Evolutionary conservation across 2,329 filamentous ascomycete genomes (phyloP), one percentile per base, ranked within the genome.

Genomic region (Cytospora schulzeri): DNA sequence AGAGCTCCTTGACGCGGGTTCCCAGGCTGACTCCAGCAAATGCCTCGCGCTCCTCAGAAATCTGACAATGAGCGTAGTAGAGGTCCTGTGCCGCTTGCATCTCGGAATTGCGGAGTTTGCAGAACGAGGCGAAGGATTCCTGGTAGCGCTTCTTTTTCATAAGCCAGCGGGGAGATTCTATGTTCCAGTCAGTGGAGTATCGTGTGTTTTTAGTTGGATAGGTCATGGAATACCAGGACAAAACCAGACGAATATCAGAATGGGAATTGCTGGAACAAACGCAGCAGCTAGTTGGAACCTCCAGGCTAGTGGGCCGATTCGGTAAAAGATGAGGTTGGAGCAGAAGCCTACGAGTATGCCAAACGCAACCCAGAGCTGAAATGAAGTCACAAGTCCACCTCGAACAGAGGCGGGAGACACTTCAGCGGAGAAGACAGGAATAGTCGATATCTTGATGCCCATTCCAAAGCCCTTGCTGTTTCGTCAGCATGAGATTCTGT

Each of bases 91-190:
- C 84, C 1, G 83, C 85, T 71, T 88, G 85, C 54, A 88, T 73
- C 2, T 79, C 78, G 57, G 81, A 78, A 71, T 83, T 81, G 38
- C 86, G 81, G 22, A 88, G 76, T 9, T 77, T 75, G 2, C 78
- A 66, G 62, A 88, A 75, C 1, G 85, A 83, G 2, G 77, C 74
- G 77, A 86, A 89, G 4, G 89, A 89, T 57, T 88, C 78, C 11
- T 70, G 69, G 69, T 90, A 88, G 14, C 82, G 81, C 63, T 83
- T 81, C 73, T 91, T 90, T 74, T 91, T 87, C 79, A 88, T 86
- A 61, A 83, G 82, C 85, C 86, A 89, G 69, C 86, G 81, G 0
- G 86, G 86, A 0, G 84, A 88, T 70, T 89, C 86, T 38, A 86
- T 86, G 68, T 88, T 91, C 45, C 88, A 76, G 73, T 85, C 19